phyloP scores from a whole-genome alignment of 257 asterid species.

The Gentiana macrophylla region DNA sequence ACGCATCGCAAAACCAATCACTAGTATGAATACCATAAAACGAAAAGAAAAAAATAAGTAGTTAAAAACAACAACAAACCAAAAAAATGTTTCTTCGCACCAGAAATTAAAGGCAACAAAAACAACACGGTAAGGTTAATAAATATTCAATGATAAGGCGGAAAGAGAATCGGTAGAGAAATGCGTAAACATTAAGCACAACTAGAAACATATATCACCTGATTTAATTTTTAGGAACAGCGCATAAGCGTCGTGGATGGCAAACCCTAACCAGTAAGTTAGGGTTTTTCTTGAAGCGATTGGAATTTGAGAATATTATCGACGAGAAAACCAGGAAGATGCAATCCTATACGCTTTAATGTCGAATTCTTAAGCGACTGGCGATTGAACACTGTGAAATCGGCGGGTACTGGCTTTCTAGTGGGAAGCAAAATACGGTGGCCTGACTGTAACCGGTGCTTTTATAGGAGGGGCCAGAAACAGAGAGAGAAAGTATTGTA shows the following conservation, averaged over 20 bases:
- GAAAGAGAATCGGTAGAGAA: not conserved
- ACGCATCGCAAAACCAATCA: not conserved
- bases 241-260: not conserved
- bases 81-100: not conserved
- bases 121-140: not conserved
- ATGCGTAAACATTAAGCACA: not conserved
- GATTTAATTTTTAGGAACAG: not conserved
- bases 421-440: too few relatives aligned
- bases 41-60: not conserved
- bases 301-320: too few relatives aligned
- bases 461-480: too few relatives aligned
- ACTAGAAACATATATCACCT: not conserved
- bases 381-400: too few relatives aligned
- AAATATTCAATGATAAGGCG: not conserved
- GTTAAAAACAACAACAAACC: not conserved
- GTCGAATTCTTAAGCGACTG: too few relatives aligned
- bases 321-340: too few relatives aligned
- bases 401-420: too few relatives aligned
- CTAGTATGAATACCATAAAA: not conserved
- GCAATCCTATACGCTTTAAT: too few relatives aligned
- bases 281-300: too few relatives aligned
- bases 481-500: too few relatives aligned
- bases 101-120: not conserved
- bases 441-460: too few relatives aligned
- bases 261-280: slow-evolving; percentile 14